phyloP scores from a whole-genome alignment of 139 green algal genomes.

The Dunaliella sp. region DNA sequence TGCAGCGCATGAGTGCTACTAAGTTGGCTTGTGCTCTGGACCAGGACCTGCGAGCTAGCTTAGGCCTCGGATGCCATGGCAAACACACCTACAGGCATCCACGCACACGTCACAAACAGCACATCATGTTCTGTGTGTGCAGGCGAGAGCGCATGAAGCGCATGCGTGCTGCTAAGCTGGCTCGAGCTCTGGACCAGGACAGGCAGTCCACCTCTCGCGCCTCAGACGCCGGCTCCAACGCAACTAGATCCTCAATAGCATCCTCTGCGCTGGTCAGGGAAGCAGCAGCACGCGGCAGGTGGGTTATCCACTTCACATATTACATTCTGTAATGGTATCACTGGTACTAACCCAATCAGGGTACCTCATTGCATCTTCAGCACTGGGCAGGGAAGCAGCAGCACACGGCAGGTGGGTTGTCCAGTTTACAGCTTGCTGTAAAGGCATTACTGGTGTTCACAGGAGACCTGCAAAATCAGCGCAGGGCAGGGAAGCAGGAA shows the following conservation, averaged over 20 bases:
- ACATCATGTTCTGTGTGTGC: neutral
- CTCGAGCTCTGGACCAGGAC: neutral
- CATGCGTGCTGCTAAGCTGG: conserved; percentile 20
- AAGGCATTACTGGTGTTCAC: too few species aligned
- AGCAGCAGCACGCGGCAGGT: neutral
- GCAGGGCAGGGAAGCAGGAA: neutral
- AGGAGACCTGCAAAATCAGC: neutral
- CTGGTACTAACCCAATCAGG: too few species aligned
- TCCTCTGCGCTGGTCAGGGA: neutral
- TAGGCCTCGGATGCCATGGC: too few species aligned
- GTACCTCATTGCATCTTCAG: neutral
- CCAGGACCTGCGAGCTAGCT: too few species aligned
- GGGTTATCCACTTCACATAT: too few species aligned
- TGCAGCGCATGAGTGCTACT: conserved; percentile 26
- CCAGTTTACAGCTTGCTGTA: too few species aligned
- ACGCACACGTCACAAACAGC: too few species aligned
- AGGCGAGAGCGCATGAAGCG: conserved; percentile 37
- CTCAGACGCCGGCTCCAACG: neutral
- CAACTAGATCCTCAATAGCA: neutral
- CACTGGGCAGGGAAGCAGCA: neutral
- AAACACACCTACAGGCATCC: too few species aligned
- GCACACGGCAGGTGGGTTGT: neutral
- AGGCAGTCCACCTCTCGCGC: neutral
- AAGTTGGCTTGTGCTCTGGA: conserved; percentile 12
- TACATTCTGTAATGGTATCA: too few species aligned